Percentiles rank a stretch among this genome's conserved stretches.
Conservation (phyloP, 2,329 filamentous ascomycete genomes). For the Aspergillus sp. region DNA sequence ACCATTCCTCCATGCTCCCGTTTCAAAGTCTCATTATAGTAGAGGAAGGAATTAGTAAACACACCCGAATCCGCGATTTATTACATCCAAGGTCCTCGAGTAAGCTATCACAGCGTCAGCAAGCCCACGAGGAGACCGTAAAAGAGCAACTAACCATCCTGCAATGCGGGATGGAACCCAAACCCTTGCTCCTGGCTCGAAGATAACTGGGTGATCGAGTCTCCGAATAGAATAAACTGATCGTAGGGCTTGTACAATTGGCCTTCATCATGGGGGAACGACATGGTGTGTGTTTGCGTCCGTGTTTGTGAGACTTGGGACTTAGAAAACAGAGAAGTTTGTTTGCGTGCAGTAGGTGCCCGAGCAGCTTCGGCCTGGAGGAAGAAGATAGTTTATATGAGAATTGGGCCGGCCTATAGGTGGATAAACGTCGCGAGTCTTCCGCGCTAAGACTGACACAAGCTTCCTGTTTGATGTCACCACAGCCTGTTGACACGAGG, state of each 20-base stretch:
- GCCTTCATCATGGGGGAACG: constrained; percentile 7
- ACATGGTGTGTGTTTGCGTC: neutral
- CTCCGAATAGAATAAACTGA: constrained; percentile 82
- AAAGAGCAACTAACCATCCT: constrained; percentile 58
- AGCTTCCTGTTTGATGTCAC: constrained; percentile 3
- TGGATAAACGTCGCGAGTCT: neutral
- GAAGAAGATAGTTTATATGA: neutral
- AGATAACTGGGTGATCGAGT: constrained; percentile 77
- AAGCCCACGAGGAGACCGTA: constrained; percentile 4
- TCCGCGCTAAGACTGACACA: neutral
- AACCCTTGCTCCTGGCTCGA: constrained; percentile 65
- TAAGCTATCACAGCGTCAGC: constrained; percentile 56
- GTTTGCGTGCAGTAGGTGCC: too few relatives aligned
- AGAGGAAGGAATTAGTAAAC: constrained; percentile 1
- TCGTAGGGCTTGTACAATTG: constrained; percentile 53
- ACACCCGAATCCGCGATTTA: constrained; percentile 79
- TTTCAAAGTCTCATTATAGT: neutral
- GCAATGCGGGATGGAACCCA: constrained; percentile 70
- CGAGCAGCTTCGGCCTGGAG: too few relatives aligned
- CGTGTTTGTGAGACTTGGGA: too few relatives aligned
- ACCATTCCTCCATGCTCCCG: neutral
- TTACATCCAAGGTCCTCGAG: constrained; percentile 74
- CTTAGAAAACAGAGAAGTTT: too few relatives aligned
- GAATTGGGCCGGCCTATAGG: neutral
- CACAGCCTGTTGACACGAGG: neutral